A percentile compares a stretch with the other conserved stretches of the same genome.
Evolutionary conservation across 805 yeast species (phyloP).

Genomic region (Teunomyces stri): DNA sequence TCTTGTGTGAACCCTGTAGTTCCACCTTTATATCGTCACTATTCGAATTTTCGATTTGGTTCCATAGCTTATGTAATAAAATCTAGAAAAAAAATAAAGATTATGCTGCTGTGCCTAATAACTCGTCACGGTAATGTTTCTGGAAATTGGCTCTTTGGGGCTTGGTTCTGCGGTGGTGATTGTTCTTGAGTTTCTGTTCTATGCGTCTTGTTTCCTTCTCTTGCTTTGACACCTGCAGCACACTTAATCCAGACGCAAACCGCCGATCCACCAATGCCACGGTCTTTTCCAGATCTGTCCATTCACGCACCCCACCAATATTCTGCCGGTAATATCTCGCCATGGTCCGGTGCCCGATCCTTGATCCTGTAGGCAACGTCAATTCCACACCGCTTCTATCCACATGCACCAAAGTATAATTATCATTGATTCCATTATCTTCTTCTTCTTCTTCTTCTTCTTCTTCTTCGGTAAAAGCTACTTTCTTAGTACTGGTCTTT

Average conservation of each 20-base stretch:
- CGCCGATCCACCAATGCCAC: constrained; percentile 73
- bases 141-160: constrained; percentile 30
- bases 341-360: constrained; percentile 78
- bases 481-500: constrained; percentile 19
- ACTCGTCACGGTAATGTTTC: constrained; percentile 63
- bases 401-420: constrained; percentile 36
- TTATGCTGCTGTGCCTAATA: constrained; percentile 38
- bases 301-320: constrained; percentile 22
- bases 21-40: neutral
- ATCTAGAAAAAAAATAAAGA: neutral
- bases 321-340: constrained; percentile 71
- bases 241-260: constrained; percentile 36
- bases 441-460: constrained; percentile 10
- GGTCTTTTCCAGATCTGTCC: constrained; percentile 67
- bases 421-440: constrained; percentile 17
- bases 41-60: constrained; percentile 15
- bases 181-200: constrained; percentile 22
- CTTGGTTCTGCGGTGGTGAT: constrained; percentile 24
- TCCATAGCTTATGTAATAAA: constrained; percentile 11
- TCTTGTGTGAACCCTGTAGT: neutral
- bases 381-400: constrained; percentile 64
- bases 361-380: constrained; percentile 72
- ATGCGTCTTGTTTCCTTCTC: constrained; percentile 27
- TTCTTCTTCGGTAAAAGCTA: constrained; percentile 22
- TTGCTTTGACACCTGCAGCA: constrained; percentile 28